phyloP scores from a whole-genome alignment of 495 filamentous ascomycete species.

The Tuber umbilicatum region DNA sequence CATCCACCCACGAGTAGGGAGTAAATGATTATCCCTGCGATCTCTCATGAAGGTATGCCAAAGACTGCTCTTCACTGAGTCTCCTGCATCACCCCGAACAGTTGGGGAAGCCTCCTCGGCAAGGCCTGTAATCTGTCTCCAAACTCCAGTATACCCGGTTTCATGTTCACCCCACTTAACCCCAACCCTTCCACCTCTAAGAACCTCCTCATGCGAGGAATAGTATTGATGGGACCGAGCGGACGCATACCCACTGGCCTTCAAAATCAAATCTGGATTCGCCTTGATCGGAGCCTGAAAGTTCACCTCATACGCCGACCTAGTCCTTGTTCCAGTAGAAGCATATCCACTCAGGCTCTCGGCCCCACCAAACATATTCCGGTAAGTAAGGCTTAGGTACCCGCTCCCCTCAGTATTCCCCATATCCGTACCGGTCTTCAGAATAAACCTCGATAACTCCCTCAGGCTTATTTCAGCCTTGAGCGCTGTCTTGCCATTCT shows the following conservation, averaged over 20 bases:
- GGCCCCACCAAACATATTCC: constrained; percentile 92
- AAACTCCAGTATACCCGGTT: constrained; percentile 68
- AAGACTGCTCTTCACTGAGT: constrained; percentile 80
- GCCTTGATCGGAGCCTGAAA: constrained; percentile 74
- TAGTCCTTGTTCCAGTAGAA: constrained; percentile 78
- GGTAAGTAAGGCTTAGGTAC: constrained; percentile 71
- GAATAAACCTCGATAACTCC: constrained; percentile 51
- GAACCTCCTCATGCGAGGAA: constrained; percentile 84
- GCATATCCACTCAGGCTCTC: constrained; percentile 75
- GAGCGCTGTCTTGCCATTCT: neutral
- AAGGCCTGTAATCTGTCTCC: constrained; percentile 82
- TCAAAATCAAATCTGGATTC: constrained; percentile 69
- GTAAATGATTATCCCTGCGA: constrained; percentile 66
- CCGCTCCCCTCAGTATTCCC: constrained; percentile 88
- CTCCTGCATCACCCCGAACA: constrained; percentile 77
- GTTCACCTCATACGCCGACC: constrained; percentile 76
- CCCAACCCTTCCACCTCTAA: constrained; percentile 72
- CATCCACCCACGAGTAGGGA: constrained; percentile 76
- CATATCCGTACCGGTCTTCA: constrained; percentile 88
- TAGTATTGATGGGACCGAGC: constrained; percentile 71
- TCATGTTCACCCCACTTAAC: constrained; percentile 65
- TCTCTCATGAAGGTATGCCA: constrained; percentile 75
- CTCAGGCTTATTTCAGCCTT: neutral
- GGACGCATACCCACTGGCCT: constrained; percentile 70
- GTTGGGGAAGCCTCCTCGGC: constrained; percentile 66